Percentiles rank a stretch among this genome's conserved stretches.
Evolutionary conservation across 176 grass and related monocot genomes (phyloP).

Genomic region (Thalia dealbata): DNA sequence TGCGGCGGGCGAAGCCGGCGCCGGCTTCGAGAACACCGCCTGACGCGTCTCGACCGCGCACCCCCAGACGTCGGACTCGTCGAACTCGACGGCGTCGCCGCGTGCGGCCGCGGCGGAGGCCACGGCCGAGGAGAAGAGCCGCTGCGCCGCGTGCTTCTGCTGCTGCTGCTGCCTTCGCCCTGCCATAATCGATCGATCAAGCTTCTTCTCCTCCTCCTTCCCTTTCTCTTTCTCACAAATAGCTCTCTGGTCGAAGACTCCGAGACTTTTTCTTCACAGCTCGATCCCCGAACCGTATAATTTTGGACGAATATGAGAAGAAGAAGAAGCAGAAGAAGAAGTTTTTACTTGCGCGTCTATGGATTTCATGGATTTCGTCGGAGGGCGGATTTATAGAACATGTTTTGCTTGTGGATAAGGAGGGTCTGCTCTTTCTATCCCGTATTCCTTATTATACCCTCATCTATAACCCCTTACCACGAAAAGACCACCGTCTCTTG

Average conservation of each 20-base stretch:
- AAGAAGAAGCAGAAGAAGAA: not conserved
- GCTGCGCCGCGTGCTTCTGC: conserved; percentile 47
- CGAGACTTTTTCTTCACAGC: not conserved
- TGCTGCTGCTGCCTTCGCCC: conserved; percentile 37
- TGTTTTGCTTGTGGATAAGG: not conserved
- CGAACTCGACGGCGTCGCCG: not conserved
- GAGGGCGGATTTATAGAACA: not conserved
- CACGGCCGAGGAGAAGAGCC: conserved; percentile 38
- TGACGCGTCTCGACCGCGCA: not conserved
- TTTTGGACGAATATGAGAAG: not conserved
- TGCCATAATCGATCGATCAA: conserved; percentile 21
- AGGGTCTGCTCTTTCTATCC: not conserved
- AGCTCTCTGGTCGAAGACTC: not conserved
- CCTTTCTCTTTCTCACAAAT: not conserved
- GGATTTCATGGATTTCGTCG: not conserved
- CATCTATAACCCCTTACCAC: not conserved
- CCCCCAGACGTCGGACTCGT: conserved; percentile 13
- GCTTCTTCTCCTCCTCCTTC: not conserved
- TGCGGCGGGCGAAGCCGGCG: conserved; percentile 5
- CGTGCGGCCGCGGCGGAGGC: not conserved
- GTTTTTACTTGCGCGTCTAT: not conserved
- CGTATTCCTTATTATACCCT: not conserved
- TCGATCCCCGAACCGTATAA: not conserved
- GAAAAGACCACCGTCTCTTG: too few relatives aligned
- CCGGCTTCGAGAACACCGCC: not conserved